Evolutionary conservation across 805 yeast genomes (phyloP), one percentile per base, ranked within the genome.

Genomic region (Metschnikowia dekortorum): DNA sequence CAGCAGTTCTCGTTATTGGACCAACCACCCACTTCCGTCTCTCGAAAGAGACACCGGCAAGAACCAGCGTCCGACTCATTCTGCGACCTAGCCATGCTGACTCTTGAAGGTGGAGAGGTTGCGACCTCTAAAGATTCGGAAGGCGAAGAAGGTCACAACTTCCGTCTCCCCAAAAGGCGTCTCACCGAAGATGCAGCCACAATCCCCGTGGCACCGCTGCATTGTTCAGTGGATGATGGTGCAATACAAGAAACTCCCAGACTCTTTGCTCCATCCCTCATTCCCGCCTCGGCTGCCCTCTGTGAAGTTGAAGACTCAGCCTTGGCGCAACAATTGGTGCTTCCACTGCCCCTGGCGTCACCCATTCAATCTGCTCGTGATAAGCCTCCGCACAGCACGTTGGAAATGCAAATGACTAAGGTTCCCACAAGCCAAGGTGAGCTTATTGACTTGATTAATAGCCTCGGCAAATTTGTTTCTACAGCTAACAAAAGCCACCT

Each of bases 301-400:
- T 44, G 39, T 14, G 46, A 44, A 29, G 33, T 36, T 9, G 46
- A 35, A 8, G 46, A 44, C 28, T 36, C 39, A 26, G 46, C 40
- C 9, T 26, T 43, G 28, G 37, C 46, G 5, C 46, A 76, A 42
- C 83, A 77, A 51, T 65, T 80, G n/a, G 87, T 87, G 0, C 69
- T 83, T 18, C 89, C 88, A 0, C 83, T 87, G 8, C 89, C 88
- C 0, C 80, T 84, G 56, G 85, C 85, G 1, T 80, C 83, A 1
- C 85, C 84, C 1, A 70, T 69, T 3, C 82, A 50, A 44, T 37
- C 59, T 45, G 45, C 50, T 16, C 50, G 61, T 6, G 60, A 50
- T 37, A 53, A 55, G 29, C 73, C 71, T 1, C 51, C 53, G 6
- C 55, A 52, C 10, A 56, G 47, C 22, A 59, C 58, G 37, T 50